These are phyloP conservation scores for Fusarium incarnatum DNA, from an alignment of 2,329 filamentous ascomycete genomes.

Conservation along the genomic window DNA sequence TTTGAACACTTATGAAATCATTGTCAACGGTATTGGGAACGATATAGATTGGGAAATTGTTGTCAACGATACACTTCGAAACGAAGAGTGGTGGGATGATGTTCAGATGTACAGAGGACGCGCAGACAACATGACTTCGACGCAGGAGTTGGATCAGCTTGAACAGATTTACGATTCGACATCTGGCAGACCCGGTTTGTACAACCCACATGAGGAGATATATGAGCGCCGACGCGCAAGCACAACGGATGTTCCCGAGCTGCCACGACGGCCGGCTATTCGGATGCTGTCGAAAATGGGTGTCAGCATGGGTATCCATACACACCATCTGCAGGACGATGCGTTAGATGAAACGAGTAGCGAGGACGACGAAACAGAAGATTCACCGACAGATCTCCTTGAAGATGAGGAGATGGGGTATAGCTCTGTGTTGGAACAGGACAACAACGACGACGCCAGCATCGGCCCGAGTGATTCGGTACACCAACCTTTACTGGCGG, in stretches of 20 bases:
- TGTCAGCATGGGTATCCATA: conserved; percentile 79
- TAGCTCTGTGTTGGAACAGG: conserved; percentile 24
- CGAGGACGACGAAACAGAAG: conserved; percentile 50
- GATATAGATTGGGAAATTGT: conserved; percentile 67
- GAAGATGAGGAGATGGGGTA: conserved; percentile 47
- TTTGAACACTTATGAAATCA: conserved; percentile 78
- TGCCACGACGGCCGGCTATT: conserved; percentile 71
- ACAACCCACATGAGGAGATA: conserved; percentile 56
- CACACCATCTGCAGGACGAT: conserved; percentile 74
- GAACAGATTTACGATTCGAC: conserved; percentile 59
- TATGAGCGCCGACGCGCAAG: conserved; percentile 56
- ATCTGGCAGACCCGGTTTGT: conserved; percentile 56
- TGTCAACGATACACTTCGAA: conserved; percentile 74
- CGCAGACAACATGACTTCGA: conserved; percentile 52
- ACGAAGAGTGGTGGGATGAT: conserved; percentile 87
- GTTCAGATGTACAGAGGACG: conserved; percentile 67
- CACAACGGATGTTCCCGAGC: conserved; percentile 69
- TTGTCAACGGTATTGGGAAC: conserved; percentile 76
- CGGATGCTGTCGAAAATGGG: conserved; percentile 66
- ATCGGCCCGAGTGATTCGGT: conserved; percentile 26
- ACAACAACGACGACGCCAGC: conserved; percentile 50
- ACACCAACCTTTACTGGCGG: conserved; percentile 41
- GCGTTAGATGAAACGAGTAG: conserved; percentile 61
- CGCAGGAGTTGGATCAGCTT: conserved; percentile 59
- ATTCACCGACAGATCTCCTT: conserved; percentile 47